Evolutionary conservation across 2,329 filamentous ascomycete species (phyloP), one percentile per base, ranked within the genome.

Genomic region (Zasmidium cellare): DNA sequence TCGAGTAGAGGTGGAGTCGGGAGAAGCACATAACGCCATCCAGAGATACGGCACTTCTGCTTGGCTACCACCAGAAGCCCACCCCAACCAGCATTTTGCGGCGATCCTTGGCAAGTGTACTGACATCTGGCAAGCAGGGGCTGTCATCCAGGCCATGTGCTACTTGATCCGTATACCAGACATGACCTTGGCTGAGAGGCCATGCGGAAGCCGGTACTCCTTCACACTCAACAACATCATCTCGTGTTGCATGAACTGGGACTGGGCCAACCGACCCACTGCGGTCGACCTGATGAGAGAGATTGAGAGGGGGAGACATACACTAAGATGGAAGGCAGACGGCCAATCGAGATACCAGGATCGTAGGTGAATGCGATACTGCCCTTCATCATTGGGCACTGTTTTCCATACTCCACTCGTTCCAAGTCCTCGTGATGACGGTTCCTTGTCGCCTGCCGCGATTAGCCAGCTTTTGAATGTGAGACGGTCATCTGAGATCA

Each of bases 71-170:
- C 63, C 61, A 5, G 65, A 67, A 50, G 28, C 14, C 28, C 35
- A 16, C 9, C 20, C 24, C 18, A 28, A 28, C 2, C 35, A 49
- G 2, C 24, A 20, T 9, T 22, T 25, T 3, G 16, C 35, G 53
- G 47, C 9, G 9, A 11, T 25, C 14, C 59, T 58, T 23, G 65
- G 65, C 19, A 63, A 41, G 18, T 28, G 45, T 6, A 66, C 60
- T 1, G 65, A 67, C 41, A 48, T 65, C 22, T 66, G 64, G 64
- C 64, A 65, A 53, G 22, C 59, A 2, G 65, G 64, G 11, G 65
- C 38, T 9, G 51, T 62, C 6, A 56, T 63, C 9, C 63, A 65
- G 45, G 53, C 50, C 1, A 47, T 66, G 53, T 61, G 58, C 25
- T 52, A 51, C n/a, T 25, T 60, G 23, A 14, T 53, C 14, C 22